Base-by-base conservation (phyloP, 176 grass and related monocot genomes). In the Zizania latifolia region DNA sequence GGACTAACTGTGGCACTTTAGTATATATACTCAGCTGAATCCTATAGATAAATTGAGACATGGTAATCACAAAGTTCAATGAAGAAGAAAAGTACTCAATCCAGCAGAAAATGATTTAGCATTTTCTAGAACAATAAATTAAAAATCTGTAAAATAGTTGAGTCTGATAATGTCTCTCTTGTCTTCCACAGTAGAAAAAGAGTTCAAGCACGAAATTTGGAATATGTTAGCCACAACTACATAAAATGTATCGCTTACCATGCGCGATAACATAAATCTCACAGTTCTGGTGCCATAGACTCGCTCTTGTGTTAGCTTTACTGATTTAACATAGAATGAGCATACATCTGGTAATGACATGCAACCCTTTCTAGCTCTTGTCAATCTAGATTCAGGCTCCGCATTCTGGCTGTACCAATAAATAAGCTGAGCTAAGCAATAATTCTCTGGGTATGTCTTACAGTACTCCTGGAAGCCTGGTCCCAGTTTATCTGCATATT, bases 331-430 rank as follows among this genome's bases (percentile, higher is more conserved):
- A 65, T 94, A 99, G 82, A 92, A 94, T 50, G 95, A 99, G 23
- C 84, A 86, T 32, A 92, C 84, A 61, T 94, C 87, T 32, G 91
- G 95, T 40, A 94, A 84, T 45, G 80, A 89, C 86, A 94, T 82
- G 79, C 95, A 99, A 68, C 95, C 95, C 74, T 99, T 99, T 71
- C 89, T 85, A 84, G 95, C 86, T 80, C 91, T 90, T 35, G 82
- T 84, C 70, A 99, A 71, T 94, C 91, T 86, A 83, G 77, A 83
- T 57, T 94, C 95, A 26, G 89, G 91, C 44, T 99, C 95, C 31
- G 86, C 79, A 74, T 94, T 99, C 78, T 92, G 91, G 73, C 91
- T 88, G 53, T 94, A 99, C 95, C 91, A 99, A 84, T 99, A 94
- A 65, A 99, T 94, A 69, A 99, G 87, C 79, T 99, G 95, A 58